Evolutionary conservation across 352 stramenopile species (phyloP), one percentile per base, ranked within the genome.

Genomic region (Phytophthora sp.): DNA sequence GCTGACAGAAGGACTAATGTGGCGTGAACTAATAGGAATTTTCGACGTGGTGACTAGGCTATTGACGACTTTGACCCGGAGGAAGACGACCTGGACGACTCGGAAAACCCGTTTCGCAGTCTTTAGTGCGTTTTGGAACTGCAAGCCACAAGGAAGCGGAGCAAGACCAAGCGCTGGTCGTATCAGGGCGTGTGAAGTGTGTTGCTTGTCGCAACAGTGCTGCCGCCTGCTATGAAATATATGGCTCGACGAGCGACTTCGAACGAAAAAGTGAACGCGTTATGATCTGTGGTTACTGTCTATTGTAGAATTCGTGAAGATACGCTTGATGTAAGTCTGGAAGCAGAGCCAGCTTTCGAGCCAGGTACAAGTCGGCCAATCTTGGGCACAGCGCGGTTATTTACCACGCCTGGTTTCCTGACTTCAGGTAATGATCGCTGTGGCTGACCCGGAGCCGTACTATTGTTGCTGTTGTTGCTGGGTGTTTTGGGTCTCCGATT

Each of bases 311-410:
- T 66, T n/a, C 49, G 34, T 28, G 61, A 64, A 37, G 58, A 61
- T 54, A 45, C 51, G 26, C 35, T 55, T 12, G 54, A 17, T n/a
- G 20, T 54, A 26, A 62, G 44, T 39, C 51, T 38, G 15, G 58
- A 73, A 35, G 42, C 30, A 6, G 60, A 69, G 15, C 54, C 37
- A 2, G 69, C 39, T 53, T 75, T 82, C n/a, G 78, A 70, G 11
- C 65, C 79, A 44, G 82, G 79, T 20, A 88, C 55, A 37, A 91
- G 69, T 32, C 82, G 77, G 18, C 82, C 82, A 34, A 91, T 73
- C 53, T 79, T 84, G 28, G 78, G 74, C 15, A 91, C 65, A 4
- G 77, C 77, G 1, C 66, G 49, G 32, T 57, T 64, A 61, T 53
- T 38, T 23, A 18, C 17, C 20, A 70, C 64, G 4, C 60, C 60